Conservation (phyloP, 2,329 filamentous ascomycete genomes). For the Corniculantispora saksenae region DNA sequence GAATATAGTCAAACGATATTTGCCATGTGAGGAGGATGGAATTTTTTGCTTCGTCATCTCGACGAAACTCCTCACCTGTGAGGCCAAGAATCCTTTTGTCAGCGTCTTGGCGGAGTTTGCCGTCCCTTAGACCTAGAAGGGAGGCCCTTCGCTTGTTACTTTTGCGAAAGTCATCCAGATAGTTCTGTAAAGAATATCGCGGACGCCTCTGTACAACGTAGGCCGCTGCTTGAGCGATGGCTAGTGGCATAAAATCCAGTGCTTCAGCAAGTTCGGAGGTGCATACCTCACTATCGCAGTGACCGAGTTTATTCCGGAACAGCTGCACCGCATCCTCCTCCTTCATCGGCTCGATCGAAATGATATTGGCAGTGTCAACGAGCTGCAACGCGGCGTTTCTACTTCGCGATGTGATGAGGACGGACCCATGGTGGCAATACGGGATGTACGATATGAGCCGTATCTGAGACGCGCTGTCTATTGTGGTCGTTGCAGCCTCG, state of each 20-base stretch:
- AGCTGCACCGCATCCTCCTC: conserved; percentile 20
- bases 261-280: no score
- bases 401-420: no score
- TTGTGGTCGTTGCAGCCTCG: neutral
- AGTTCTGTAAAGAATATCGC: conserved; percentile 29
- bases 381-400: conserved; percentile 21
- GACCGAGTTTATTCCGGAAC: conserved; percentile 22
- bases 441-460: conserved; percentile 22
- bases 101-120: no score
- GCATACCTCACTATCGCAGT: conserved; percentile 32
- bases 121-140: conserved; percentile 29
- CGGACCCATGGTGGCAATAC: conserved; percentile 11
- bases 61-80: no score
- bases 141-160: conserved; percentile 29
- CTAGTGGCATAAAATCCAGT: no score
- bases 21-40: conserved; percentile 33
- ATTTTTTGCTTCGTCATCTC: conserved; percentile 28
- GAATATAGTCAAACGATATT: conserved; percentile 35
- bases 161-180: conserved; percentile 32
- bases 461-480: neutral
- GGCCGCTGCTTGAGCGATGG: no score
- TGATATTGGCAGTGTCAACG: conserved; percentile 18
- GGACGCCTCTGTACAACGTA: no score
- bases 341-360: conserved; percentile 21
- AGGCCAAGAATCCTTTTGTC: no score